These are phyloP conservation scores for Nadsonia fulvescens DNA, from an alignment of 805 yeast genomes.

Conservation along the genomic window DNA sequence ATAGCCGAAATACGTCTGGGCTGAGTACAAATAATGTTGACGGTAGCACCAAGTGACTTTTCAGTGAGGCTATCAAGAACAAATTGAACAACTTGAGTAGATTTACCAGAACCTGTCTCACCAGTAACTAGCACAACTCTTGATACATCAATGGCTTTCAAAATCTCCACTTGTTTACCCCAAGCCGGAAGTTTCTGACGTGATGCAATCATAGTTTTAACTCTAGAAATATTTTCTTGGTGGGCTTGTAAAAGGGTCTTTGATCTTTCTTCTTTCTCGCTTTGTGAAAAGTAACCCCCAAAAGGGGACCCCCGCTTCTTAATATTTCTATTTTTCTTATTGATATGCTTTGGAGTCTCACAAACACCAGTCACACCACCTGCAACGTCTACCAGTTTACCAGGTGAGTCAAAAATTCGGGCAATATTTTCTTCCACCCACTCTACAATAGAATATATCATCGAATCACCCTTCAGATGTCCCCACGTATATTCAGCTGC, in stretches of 20 bases:
- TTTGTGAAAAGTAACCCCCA: no score
- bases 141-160: constrained; percentile 35
- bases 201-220: constrained; percentile 23
- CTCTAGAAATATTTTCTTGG: constrained; percentile 13
- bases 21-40: constrained; percentile 67
- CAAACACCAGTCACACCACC: constrained; percentile 15
- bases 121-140: constrained; percentile 74
- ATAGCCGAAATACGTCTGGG: constrained; percentile 93
- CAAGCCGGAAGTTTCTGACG: constrained; percentile 71
- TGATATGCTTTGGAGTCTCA: constrained; percentile 7
- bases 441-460: constrained; percentile 49
- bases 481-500: constrained; percentile 17
- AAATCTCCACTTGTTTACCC: constrained; percentile 39
- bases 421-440: constrained; percentile 55
- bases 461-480: constrained; percentile 44
- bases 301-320: no score
- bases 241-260: no score
- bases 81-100: constrained; percentile 88
- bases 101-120: constrained; percentile 95
- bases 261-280: no score
- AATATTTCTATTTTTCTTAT: constrained; percentile 4
- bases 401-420: constrained; percentile 52
- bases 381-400: constrained; percentile 32
- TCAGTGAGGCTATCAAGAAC: constrained; percentile 44
- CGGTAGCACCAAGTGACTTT: constrained; percentile 27